Evolutionary conservation across 2,329 filamentous ascomycete species (phyloP), one percentile per base, ranked within the genome.

Genomic region (Aspergillus sp.): DNA sequence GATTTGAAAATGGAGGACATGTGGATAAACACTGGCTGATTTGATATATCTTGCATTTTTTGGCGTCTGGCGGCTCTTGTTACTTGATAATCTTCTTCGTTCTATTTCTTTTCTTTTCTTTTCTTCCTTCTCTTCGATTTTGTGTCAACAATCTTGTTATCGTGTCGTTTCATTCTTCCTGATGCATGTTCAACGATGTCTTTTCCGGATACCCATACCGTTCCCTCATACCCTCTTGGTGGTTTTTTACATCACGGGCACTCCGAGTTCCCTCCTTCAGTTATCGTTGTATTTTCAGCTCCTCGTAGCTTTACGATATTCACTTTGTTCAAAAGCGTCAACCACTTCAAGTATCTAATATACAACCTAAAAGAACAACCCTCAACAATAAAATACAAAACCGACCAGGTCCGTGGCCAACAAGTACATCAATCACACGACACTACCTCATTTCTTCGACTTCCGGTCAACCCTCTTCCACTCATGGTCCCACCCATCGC

Each of bases 401-500:
- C 43, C 15, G 24, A 56, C 45, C 41, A 22, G 22, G 17, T 24
- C 26, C 48, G 47, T 30, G n/a, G 39, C 26, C 4, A 47, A 39
- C 26, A 47, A 55, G n/a, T 15, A 44, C 24, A 36, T 54, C 51
- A n/a, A 26, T 51, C 48, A 30, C 26, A 30, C 26, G 26, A 30
- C 9, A 30, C 26, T 47, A 49, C 41, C n/a, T 32, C 13, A 26
- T 43, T 64, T 66, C 62, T 61, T 66, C 60, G 62, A 24, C 24
- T n/a, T 6, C n/a, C 17, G 62, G 55, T 64, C 62, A 53, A 66
- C 76, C 76, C 88, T 84, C 80, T 87, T 96, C 95, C 95, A 99
- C 12, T 80, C 88, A 77, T 96, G 87, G 78, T 98, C 95, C 92
- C 93, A 99, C n/a, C 91, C 85, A 64, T 88, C 85, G 69, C 82